These are phyloP conservation scores for Venturiaceae sp. DNA, from an alignment of 2,329 filamentous ascomycete species.

Conservation along the genomic window DNA sequence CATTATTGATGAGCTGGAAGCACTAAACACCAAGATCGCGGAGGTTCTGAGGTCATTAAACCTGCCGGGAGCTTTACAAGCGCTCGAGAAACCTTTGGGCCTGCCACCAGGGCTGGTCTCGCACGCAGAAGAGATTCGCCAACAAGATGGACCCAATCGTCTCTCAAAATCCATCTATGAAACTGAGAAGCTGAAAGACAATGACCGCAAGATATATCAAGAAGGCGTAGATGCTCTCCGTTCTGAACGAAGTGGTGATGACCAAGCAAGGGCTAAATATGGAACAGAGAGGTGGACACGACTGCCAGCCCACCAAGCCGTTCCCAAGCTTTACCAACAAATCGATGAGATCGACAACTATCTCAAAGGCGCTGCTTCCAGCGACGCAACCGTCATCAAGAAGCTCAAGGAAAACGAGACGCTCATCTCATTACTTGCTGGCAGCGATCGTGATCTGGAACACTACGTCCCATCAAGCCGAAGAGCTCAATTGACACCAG, in stretches of 20 bases:
- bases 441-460: constrained; percentile 71
- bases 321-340: constrained; percentile 63
- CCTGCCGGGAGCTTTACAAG: constrained; percentile 85
- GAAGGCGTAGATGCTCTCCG: constrained; percentile 73
- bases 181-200: constrained; percentile 78
- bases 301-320: constrained; percentile 58
- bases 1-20: constrained; percentile 77
- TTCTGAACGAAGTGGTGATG: constrained; percentile 77
- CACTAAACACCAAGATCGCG: constrained; percentile 69
- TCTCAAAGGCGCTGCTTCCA: constrained; percentile 60
- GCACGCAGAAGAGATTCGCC: constrained; percentile 87
- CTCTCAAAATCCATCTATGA: constrained; percentile 75
- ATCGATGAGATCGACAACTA: constrained; percentile 78
- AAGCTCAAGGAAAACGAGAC: constrained; percentile 71
- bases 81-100: constrained; percentile 87
- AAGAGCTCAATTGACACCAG: constrained; percentile 66
- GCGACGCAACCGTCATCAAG: constrained; percentile 60
- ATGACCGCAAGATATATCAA: constrained; percentile 67
- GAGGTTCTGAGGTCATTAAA: constrained; percentile 72
- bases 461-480: constrained; percentile 84
- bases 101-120: constrained; percentile 76
- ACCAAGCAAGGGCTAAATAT: constrained; percentile 62
- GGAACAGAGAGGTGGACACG: constrained; percentile 82
- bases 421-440: constrained; percentile 65
- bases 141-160: constrained; percentile 74